Evolutionary conservation across 805 yeast genomes (phyloP).

Genomic region (Teunomyces funiuensis): DNA sequence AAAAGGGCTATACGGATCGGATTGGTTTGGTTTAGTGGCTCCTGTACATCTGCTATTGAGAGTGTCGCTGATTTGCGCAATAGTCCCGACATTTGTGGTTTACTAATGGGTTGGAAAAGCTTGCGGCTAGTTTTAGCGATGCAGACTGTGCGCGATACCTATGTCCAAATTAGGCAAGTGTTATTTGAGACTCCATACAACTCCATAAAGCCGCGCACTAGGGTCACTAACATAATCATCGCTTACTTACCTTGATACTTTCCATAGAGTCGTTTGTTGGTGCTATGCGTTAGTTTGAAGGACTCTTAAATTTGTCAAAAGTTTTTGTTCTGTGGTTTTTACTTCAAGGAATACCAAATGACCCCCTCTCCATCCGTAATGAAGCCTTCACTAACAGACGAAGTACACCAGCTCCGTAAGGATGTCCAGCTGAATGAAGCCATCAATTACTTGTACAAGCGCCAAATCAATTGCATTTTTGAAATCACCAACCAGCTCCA

Average conservation of each 20-base stretch:
- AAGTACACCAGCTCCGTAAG: background rate
- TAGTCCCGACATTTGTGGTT: background rate
- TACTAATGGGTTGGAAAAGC: background rate
- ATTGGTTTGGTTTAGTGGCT: constrained; percentile 20
- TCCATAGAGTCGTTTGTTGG: too few species aligned
- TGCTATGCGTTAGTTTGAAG: too few species aligned
- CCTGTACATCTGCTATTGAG: constrained; percentile 9
- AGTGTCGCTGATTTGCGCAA: constrained; percentile 1
- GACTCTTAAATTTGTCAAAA: too few species aligned
- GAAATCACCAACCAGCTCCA: constrained; percentile 14
- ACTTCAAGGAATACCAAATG: too few species aligned
- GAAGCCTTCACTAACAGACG: background rate
- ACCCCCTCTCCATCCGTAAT: background rate
- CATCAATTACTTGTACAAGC: constrained; percentile 18
- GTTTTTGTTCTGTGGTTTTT: too few species aligned
- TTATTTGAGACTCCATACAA: too few species aligned
- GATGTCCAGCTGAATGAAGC: constrained; percentile 20
- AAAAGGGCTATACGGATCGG: constrained; percentile 61
- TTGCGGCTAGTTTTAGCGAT: background rate
- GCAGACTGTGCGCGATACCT: background rate
- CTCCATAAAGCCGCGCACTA: too few species aligned
- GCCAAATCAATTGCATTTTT: constrained; percentile 29
- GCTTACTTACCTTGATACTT: too few species aligned
- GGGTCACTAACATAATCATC: too few species aligned
- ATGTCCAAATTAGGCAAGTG: background rate